These are phyloP conservation scores for Verticillium dahliae DNA, from an alignment of 2,329 filamentous ascomycete genomes.

Conservation along the genomic window DNA sequence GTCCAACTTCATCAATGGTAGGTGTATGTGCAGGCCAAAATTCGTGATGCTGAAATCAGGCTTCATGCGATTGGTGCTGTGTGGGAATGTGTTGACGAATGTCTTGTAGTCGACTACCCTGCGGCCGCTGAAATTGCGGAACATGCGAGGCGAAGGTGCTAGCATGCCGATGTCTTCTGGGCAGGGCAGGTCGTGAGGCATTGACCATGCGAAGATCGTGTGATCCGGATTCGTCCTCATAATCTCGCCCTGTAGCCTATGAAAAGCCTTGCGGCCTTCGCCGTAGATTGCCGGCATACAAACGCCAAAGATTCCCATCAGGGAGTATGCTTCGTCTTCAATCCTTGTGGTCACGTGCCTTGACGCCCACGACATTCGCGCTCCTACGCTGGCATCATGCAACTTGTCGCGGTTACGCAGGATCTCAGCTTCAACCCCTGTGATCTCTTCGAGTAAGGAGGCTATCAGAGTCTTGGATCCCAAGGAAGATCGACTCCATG, in stretches of 20 bases:
- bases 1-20: neutral
- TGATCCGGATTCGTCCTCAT: conserved; percentile 3
- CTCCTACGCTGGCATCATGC: conserved; percentile 7
- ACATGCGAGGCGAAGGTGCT: neutral
- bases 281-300: conserved; percentile 26
- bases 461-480: conserved; percentile 15
- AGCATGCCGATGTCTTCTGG: neutral
- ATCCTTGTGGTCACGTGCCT: conserved; percentile 17
- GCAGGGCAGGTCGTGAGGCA: neutral
- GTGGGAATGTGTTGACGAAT: neutral
- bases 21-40: neutral
- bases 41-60: neutral
- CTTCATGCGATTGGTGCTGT: neutral
- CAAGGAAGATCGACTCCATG: conserved; percentile 4
- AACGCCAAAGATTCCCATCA: conserved; percentile 24
- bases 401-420: neutral
- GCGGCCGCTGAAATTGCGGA: neutral
- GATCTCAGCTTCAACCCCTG: neutral
- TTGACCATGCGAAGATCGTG: conserved; percentile 2
- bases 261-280: conserved; percentile 15
- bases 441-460: neutral
- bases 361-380: conserved; percentile 18
- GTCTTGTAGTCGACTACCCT: neutral
- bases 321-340: conserved; percentile 24
- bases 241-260: conserved; percentile 9